Evolutionary conservation across 306 rosid species (phyloP), one percentile per base, ranked within the genome.

Genomic region (Albizia julibrissin): DNA sequence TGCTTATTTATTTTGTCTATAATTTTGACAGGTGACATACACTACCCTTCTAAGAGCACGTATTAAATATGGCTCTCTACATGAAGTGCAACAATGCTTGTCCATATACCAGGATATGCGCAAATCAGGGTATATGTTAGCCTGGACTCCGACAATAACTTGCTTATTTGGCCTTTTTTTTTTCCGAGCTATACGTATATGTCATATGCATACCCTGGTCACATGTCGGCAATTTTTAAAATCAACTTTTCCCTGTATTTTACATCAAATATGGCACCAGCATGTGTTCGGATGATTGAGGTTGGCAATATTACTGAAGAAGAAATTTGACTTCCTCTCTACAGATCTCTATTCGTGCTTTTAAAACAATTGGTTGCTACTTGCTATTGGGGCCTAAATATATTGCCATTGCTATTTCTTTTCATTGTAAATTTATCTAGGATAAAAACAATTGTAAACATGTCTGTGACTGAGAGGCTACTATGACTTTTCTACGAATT

Each of bases 51-150:
- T 93, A 80, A 88, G 87, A 88, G 96, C 98, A 26, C 93, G 97
- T 34, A 87, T 79, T 77, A 91, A 87, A 79, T 95, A 93, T 12
- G 98, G 94, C 69, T 92, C 98, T 65, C 77, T 93, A 40, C 88
- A 64, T 33, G 99, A 92, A 89, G 94, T 95, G 65, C 97, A 92
- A 81, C 98, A 92, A 82, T 92, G 98, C 84, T 77, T 95, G 78
- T 84, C 93, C 79, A 85, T 93, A 85, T 95, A 95, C 67, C 98
- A 89, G 87, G 98, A 95, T 66, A 92, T 95, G 99, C 88, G 94
- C 67, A 95, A 88, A 82, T 93, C 99, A 26, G 98, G 99, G 99
- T 95, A 89, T 86, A 89, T 86, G 86, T 64, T 75, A 49, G 46
- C 76, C 16, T 34, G 29, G 22, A 62, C 67, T 62, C 68, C 29